phyloP scores from a whole-genome alignment of 257 asterid genomes.

The Cinchona pubescens region DNA sequence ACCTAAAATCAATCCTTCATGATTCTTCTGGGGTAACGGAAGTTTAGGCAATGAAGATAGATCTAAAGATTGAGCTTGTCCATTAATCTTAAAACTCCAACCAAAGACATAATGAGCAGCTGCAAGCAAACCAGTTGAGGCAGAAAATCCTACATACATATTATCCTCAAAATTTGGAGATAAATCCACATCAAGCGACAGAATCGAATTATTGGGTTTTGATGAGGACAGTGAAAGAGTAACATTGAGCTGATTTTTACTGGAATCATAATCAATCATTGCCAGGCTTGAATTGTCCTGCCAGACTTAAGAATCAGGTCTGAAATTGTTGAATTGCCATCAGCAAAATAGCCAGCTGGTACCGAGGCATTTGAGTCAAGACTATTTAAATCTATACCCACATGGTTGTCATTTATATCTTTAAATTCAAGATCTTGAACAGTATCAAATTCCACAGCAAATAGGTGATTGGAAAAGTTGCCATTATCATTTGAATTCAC shows the following conservation, averaged over 20 bases:
- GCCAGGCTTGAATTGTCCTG: slow-evolving; percentile 56
- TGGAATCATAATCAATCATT: slow-evolving; percentile 60
- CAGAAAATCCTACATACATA: slow-evolving; percentile 86
- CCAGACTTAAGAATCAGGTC: slow-evolving; percentile 47
- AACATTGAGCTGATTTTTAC: slow-evolving; percentile 37
- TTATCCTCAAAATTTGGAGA: slow-evolving; percentile 45
- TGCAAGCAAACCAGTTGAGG: slow-evolving; percentile 70
- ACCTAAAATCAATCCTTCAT: slow-evolving; percentile 24
- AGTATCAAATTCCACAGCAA: slow-evolving; percentile 77
- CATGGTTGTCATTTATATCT: slow-evolving; percentile 67
- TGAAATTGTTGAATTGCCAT: slow-evolving; percentile 24
- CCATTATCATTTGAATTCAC: slow-evolving; percentile 40
- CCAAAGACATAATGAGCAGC: slow-evolving; percentile 66
- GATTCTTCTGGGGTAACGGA: slow-evolving; percentile 29
- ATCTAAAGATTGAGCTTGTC: slow-evolving; percentile 46
- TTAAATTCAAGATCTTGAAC: slow-evolving; percentile 43
- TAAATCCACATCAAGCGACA: slow-evolving; percentile 51
- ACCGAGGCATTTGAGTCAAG: slow-evolving; percentile 53
- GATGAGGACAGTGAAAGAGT: slow-evolving; percentile 50
- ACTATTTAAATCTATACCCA: slow-evolving; percentile 64
- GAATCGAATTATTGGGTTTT: slow-evolving; percentile 53
- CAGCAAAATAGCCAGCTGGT: slow-evolving; percentile 38
- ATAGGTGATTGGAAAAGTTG: slow-evolving; percentile 52
- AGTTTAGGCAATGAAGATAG: slow-evolving; percentile 49
- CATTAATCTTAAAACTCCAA: slow-evolving; percentile 72